A percentile compares a stretch with the other conserved stretches of the same genome.
These are phyloP conservation scores for Pseudoturritis turrita DNA, from an alignment of 345 rosid species.

Conservation along the genomic window DNA sequence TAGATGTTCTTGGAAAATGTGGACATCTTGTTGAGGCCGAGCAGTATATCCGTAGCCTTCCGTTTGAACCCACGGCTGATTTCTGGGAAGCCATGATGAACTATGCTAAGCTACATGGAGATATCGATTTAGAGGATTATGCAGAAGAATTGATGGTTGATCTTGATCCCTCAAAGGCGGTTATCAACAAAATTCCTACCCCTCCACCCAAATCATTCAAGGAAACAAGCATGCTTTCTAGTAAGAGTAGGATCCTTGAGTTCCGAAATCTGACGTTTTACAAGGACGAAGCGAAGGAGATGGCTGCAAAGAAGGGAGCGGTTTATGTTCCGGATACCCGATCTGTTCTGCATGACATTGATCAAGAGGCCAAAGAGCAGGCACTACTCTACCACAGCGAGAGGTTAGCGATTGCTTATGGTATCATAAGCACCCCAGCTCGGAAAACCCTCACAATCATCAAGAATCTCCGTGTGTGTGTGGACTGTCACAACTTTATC, in stretches of 20 bases:
- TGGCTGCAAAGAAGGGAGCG: conserved; percentile 41
- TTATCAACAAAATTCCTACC: conserved; percentile 41
- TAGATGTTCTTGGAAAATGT: conserved; percentile 65
- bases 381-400: conserved; percentile 63
- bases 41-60: conserved; percentile 45
- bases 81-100: conserved; percentile 57
- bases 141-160: conserved; percentile 51
- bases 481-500: conserved; percentile 64
- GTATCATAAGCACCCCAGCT: conserved; percentile 61
- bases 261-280: conserved; percentile 47
- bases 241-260: conserved; percentile 48
- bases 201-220: conserved; percentile 55
- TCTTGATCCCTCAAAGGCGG: conserved; percentile 58
- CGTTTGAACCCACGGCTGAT: conserved; percentile 53
- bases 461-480: conserved; percentile 63
- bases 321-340: conserved; percentile 61
- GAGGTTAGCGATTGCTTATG: conserved; percentile 62
- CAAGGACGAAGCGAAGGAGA: conserved; percentile 56
- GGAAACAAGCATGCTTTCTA: conserved; percentile 57
- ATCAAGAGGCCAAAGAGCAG: conserved; percentile 71
- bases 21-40: conserved; percentile 63
- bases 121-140: conserved; percentile 64
- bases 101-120: conserved; percentile 59
- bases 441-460: conserved; percentile 55
- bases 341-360: conserved; percentile 64